Conservation (phyloP, 495 filamentous ascomycete species). For the Glarea lozoyensis region DNA sequence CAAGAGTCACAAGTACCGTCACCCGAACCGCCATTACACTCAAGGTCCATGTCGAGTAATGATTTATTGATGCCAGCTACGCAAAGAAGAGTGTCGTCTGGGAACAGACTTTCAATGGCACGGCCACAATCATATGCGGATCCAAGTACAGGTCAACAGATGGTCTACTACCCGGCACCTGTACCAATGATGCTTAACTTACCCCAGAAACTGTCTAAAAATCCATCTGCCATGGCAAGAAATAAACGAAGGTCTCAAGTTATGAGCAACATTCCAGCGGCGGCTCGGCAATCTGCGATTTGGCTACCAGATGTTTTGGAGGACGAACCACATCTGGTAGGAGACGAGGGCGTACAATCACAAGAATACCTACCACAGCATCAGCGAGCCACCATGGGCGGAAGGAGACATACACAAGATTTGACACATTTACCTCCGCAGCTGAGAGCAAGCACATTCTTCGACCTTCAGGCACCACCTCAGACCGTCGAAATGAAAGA, state of each 20-base stretch:
- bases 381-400: constrained; percentile 23
- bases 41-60: neutral
- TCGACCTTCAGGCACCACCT: constrained; percentile 57
- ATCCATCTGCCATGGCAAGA: constrained; percentile 47
- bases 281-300: constrained; percentile 18
- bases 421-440: constrained; percentile 61
- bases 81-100: constrained; percentile 10
- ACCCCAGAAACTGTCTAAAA: constrained; percentile 76
- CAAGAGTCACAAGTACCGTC: too few species aligned
- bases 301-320: constrained; percentile 22
- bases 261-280: constrained; percentile 38
- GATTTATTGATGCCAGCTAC: neutral
- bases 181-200: constrained; percentile 91
- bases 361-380: constrained; percentile 20
- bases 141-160: constrained; percentile 57
- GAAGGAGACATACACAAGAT: constrained; percentile 20
- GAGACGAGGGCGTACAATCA: constrained; percentile 9
- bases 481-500: constrained; percentile 58
- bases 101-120: constrained; percentile 23
- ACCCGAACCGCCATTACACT: constrained; percentile 16
- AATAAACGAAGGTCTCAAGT: constrained; percentile 63
- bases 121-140: constrained; percentile 54
- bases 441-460: constrained; percentile 83
- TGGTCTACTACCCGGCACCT: constrained; percentile 93
- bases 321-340: constrained; percentile 6